Percentiles rank a stretch among this genome's conserved stretches.
phyloP scores from a whole-genome alignment of 108 stramenopile species.

The Skeletonema menzelii region DNA sequence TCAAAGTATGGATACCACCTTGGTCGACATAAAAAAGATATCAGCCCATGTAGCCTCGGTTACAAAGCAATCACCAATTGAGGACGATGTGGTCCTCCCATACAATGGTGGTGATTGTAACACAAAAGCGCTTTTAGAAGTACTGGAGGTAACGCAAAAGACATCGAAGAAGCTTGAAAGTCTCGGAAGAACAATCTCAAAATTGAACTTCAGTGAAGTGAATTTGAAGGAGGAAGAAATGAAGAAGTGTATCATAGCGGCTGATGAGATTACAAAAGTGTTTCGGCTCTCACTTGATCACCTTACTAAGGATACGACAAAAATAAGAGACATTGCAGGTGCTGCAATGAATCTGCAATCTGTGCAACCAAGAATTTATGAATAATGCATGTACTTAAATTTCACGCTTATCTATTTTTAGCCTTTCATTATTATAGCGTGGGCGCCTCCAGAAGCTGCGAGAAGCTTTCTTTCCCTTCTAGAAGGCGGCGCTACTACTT shows the following conservation, averaged over 20 bases:
- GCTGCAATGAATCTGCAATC: neutral
- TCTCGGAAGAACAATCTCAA: neutral
- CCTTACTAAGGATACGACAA: neutral
- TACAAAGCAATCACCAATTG: neutral
- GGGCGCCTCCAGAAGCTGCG: slow-evolving; percentile 60
- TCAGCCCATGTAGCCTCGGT: neutral
- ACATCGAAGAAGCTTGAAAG: neutral
- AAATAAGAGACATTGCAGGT: neutral
- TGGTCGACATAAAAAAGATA: neutral
- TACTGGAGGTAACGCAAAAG: neutral
- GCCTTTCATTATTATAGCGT: slow-evolving; percentile 33
- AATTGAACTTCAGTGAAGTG: neutral
- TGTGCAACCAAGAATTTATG: neutral
- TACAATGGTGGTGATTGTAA: neutral
- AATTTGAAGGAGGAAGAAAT: neutral
- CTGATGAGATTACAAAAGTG: neutral
- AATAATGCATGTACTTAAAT: neutral
- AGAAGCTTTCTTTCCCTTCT: slow-evolving; percentile 26
- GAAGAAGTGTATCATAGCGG: neutral
- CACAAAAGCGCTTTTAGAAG: neutral
- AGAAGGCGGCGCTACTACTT: slow-evolving; percentile 34
- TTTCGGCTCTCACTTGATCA: neutral
- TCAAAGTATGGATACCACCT: neutral
- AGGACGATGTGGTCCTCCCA: neutral
- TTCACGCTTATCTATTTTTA: neutral